Evolutionary conservation across 768 basidiomycete genomes (phyloP), one percentile per base, ranked within the genome.

Genomic region (Mrakia hoshinonis): DNA sequence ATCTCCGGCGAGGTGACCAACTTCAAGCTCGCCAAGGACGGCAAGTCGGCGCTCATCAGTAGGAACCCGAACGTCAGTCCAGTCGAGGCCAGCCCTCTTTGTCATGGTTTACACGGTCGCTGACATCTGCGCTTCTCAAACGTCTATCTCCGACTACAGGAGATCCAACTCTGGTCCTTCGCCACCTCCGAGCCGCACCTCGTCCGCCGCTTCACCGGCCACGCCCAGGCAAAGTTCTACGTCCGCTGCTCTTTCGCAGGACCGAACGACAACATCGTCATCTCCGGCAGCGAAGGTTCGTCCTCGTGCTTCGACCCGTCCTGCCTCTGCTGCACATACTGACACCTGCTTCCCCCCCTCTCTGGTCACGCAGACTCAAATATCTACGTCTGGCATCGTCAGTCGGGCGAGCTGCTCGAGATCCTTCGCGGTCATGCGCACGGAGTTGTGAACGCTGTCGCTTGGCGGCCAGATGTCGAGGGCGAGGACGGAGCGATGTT

Each of bases 161-260:
- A 96, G 79, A 85, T 98, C 52, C 88, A 91, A 74, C 80, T 96
- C 73, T 91, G 91, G 87, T 87, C 92, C 77, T 83, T 97, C 67
- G 82, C 85, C 34, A 83, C 86, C 34, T 85, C 85, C 26, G 51
- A 63, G 31, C 74, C 79, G 10, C 85, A 85, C 65, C 82, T 90
- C 70, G 83, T 87, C 31, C 87, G 89, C 73, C 92, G 87, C 80
- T 95, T 89, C 77, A 85, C 86, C 4, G 96, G 93, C 10, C 94
- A 96, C 74, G 85, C 84, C 38, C 92, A 95, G 79, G 86, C 86
- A 2, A 83, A 85, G 36, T 90, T 92, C 79, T 87, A 96, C 74
- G 90, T 98, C 73, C 86, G 91, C 70, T 91, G 90, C 79, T 94
- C 91, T 77, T 97, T 98, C 79, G 96, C 94, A 36, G 94, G 95